A percentile compares a stretch with the other conserved stretches of the same genome.
Evolutionary conservation across 495 filamentous ascomycete species (phyloP).

Genomic region (Cercophora sp.): DNA sequence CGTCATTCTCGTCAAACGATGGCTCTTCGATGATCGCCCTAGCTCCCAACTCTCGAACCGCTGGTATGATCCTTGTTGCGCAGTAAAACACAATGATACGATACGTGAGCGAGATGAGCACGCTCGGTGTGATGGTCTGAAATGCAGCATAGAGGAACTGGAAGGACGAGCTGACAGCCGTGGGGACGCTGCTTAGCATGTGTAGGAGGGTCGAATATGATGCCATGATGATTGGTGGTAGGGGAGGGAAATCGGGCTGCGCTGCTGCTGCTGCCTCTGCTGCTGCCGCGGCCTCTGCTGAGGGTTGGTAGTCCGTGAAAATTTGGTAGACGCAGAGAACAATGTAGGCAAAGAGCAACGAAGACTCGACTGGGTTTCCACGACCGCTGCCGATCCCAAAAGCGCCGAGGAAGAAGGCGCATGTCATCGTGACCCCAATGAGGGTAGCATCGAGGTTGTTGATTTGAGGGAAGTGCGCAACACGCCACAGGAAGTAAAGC

Average conservation of each 20-base stretch:
- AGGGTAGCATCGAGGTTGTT: slow-evolving; percentile 89
- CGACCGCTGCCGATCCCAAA: slow-evolving; percentile 94
- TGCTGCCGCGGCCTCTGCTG: slow-evolving; percentile 53
- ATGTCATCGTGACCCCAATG: slow-evolving; percentile 87
- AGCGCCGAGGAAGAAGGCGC: slow-evolving; percentile 83
- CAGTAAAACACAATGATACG: slow-evolving; percentile 92
- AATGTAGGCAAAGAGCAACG: slow-evolving; percentile 91
- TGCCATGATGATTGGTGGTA: slow-evolving; percentile 98
- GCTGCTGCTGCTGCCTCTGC: slow-evolving; percentile 41
- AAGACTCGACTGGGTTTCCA: slow-evolving; percentile 94
- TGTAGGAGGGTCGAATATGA: slow-evolving; percentile 89
- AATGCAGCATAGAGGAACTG: slow-evolving; percentile 85
- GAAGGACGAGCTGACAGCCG: slow-evolving; percentile 76
- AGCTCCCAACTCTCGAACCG: slow-evolving; percentile 79
- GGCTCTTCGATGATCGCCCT: slow-evolving; percentile 78
- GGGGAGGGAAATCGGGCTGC: slow-evolving; percentile 82
- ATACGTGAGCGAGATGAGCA: slow-evolving; percentile 90
- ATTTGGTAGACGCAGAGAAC: slow-evolving; percentile 98
- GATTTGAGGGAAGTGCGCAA: slow-evolving; percentile 88
- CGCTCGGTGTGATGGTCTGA: slow-evolving; percentile 88
- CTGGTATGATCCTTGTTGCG: slow-evolving; percentile 92
- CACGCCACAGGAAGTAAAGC: slow-evolving; percentile 93
- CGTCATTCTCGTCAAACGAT: slow-evolving; percentile 78
- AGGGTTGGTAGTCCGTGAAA: slow-evolving; percentile 94
- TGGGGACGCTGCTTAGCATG: slow-evolving; percentile 75